These are phyloP conservation scores for Pisolithus albus DNA, from an alignment of 768 basidiomycete species.

Conservation along the genomic window DNA sequence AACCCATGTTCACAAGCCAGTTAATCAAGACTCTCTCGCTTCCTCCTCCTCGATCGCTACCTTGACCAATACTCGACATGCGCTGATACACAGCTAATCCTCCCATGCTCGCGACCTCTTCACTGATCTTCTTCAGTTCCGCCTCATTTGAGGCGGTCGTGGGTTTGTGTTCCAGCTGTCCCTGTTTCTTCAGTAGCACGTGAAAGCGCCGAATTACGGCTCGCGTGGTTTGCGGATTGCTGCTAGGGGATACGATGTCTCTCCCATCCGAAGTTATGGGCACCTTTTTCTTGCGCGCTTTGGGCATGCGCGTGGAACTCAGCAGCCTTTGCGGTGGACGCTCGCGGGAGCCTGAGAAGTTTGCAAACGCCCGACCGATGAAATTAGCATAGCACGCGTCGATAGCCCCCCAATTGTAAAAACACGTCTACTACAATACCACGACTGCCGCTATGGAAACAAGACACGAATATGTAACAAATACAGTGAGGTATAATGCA, in stretches of 20 bases:
- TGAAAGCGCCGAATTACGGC: conserved; percentile 77
- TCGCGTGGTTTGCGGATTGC: conserved; percentile 56
- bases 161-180: conserved; percentile 39
- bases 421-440: no score
- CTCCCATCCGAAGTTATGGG: conserved; percentile 33
- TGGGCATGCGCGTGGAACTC: conserved; percentile 30
- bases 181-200: conserved; percentile 63
- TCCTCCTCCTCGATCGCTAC: conserved; percentile 77
- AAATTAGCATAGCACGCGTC: no score
- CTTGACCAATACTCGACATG: conserved; percentile 79
- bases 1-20: conserved; percentile 61
- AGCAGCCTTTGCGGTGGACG: no score
- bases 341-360: no score
- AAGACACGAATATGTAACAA: no score
- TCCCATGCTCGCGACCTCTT: conserved; percentile 62
- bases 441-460: no score
- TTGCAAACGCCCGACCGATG: no score
- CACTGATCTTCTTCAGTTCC: conserved; percentile 47
- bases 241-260: conserved; percentile 19
- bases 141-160: conserved; percentile 10
- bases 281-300: conserved; percentile 36
- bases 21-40: conserved; percentile 72
- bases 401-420: no score
- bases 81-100: conserved; percentile 76
- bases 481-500: no score